Evolutionary conservation across 2,329 filamentous ascomycete genomes (phyloP).

Genomic region (Alternaria brassicicola): DNA sequence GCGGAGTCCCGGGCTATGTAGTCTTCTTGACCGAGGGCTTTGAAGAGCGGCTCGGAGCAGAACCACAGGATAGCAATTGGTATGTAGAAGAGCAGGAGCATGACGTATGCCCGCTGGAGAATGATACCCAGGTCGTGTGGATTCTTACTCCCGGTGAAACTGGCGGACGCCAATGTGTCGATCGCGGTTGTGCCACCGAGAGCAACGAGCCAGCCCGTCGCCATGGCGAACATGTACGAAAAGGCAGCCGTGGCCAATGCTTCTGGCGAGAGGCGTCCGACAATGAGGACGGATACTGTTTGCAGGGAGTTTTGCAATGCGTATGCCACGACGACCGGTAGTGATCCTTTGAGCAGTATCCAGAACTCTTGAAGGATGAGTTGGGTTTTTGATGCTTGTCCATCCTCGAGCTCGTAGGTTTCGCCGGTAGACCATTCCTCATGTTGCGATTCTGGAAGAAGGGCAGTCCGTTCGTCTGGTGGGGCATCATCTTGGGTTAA

Average conservation of each 20-base stretch:
- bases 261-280: constrained; percentile 78
- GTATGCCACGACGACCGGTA: constrained; percentile 84
- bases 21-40: constrained; percentile 75
- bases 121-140: constrained; percentile 79
- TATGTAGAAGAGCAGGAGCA: constrained; percentile 74
- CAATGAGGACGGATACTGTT: constrained; percentile 80
- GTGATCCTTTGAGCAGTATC: constrained; percentile 70
- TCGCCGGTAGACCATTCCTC: constrained; percentile 48
- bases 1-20: constrained; percentile 76
- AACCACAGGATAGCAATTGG: constrained; percentile 76
- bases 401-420: constrained; percentile 48
- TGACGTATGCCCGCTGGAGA: constrained; percentile 75
- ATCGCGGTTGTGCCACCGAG: constrained; percentile 85
- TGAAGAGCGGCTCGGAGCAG: constrained; percentile 76
- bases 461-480: constrained; percentile 52
- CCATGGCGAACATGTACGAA: constrained; percentile 93
- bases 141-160: constrained; percentile 80
- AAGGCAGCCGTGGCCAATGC: constrained; percentile 83
- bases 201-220: constrained; percentile 84
- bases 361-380: constrained; percentile 65
- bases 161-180: constrained; percentile 82
- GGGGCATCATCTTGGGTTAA: constrained; percentile 25
- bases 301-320: constrained; percentile 85
- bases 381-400: constrained; percentile 40
- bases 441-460: constrained; percentile 50